Evolutionary conservation across 2,329 filamentous ascomycete species (phyloP), one percentile per base, ranked within the genome.

Genomic region (Exophiala spinifera): DNA sequence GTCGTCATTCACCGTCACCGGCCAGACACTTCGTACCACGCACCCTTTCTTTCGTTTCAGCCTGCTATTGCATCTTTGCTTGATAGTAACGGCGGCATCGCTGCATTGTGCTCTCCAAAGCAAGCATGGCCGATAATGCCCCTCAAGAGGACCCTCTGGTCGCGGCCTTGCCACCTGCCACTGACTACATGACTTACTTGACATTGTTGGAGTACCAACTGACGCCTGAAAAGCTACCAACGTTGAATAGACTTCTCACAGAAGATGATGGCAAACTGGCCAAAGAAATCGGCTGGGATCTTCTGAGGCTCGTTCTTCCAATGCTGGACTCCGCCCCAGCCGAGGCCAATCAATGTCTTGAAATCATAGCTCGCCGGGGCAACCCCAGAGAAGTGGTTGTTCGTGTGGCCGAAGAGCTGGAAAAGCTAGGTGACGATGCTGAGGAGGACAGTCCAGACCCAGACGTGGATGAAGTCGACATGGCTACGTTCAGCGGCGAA

Each of bases 191-290:
- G 53, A 85, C 82, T n/a, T 86, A 86, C 65, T 74, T 85, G 45
- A 86, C 83, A 13, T 73, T 86, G 40, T 69, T 86, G 49, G 83
- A 86, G 64, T 84, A 85, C 69, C 83, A 85, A 63, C 72, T 86
- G 46, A 83, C 76, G 6, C 73, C 75, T 33, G 76, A 80, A 51
- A 81, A 78, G 49, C 70, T 86, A 17, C 80, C 81, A 0, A 73
- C 77, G 2, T 71, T 86, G 20, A 82, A 83, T 63, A 70, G 75
- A 33, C 73, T 85, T 17, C 72, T 86, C 13, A 81, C 84, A 65
- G 82, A 85, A 74, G 75, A 79, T 56, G 82, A 86, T 74, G 75
- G 79, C 54, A 78, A 75, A 44, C 67, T 86, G 33, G 84, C 82
- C 3, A 76, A 75, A 42, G 83, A 84, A 60, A 86, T 86, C 63